phyloP scores from a whole-genome alignment of 2,329 filamentous ascomycete species.

The Pseudomassariella vexata region DNA sequence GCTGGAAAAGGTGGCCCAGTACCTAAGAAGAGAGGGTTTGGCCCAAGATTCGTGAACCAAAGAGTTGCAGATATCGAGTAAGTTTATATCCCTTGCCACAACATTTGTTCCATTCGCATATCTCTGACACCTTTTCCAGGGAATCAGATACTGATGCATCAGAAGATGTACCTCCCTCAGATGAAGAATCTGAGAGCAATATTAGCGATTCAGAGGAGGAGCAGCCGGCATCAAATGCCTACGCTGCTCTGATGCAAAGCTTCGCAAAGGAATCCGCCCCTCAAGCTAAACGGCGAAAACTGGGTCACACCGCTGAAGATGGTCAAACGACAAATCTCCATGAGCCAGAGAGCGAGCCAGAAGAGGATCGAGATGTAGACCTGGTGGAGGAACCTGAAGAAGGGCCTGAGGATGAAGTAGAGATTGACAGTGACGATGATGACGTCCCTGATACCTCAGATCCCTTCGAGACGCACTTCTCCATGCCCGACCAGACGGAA shows the following conservation, averaged over 20 bases:
- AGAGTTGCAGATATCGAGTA: conserved; percentile 40
- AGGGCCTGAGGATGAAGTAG: conserved; percentile 29
- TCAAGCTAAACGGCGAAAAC: conserved; percentile 51
- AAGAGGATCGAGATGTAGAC: conserved; percentile 32
- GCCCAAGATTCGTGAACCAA: conserved; percentile 37
- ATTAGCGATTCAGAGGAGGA: conserved; percentile 40
- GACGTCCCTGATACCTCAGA: conserved; percentile 47
- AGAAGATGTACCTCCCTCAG: conserved; percentile 33
- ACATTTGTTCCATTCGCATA: background rate
- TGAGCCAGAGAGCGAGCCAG: conserved; percentile 14
- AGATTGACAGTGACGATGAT: conserved; percentile 44
- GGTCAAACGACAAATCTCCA: conserved; percentile 11
- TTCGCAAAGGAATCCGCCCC: conserved; percentile 40
- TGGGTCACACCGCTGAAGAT: conserved; percentile 31
- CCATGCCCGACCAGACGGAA: conserved; percentile 56
- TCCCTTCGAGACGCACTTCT: conserved; percentile 79
- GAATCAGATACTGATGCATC: conserved; percentile 25
- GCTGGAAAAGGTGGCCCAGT: conserved; percentile 18
- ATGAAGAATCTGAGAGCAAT: conserved; percentile 35
- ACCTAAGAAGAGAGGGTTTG: conserved; percentile 20
- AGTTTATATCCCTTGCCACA: conserved; percentile 20
- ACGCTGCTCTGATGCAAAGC: conserved; percentile 53
- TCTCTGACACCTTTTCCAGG: conserved; percentile 12
- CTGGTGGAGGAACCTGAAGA: conserved; percentile 45
- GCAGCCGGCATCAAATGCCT: conserved; percentile 36